Percentiles rank a stretch among this genome's conserved stretches.
Evolutionary conservation across 495 filamentous ascomycete species (phyloP).

Genomic region (Neurospora tetraspora): DNA sequence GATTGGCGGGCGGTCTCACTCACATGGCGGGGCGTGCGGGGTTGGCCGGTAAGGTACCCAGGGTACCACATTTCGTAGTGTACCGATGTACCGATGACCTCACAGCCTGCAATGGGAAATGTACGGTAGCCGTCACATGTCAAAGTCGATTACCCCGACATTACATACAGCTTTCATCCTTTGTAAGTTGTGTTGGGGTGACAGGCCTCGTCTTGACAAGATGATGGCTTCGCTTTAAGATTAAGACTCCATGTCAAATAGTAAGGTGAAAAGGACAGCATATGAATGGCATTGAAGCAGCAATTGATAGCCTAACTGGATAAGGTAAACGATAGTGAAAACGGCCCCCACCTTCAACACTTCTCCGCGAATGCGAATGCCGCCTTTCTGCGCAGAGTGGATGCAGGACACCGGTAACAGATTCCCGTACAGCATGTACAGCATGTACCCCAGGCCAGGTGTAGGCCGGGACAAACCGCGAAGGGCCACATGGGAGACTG

Average conservation of each 20-base stretch:
- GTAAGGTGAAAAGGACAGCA: background rate
- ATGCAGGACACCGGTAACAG: background rate
- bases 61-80: background rate
- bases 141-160: background rate
- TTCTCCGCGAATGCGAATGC: background rate
- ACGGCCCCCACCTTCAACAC: background rate
- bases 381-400: background rate
- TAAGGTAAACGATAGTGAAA: background rate
- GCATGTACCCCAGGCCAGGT: background rate
- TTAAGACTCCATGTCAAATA: background rate
- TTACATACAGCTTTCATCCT: background rate
- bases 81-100: background rate
- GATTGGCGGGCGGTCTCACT: background rate
- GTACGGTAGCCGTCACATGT: background rate
- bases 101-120: background rate
- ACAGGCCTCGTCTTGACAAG: background rate
- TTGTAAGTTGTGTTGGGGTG: background rate
- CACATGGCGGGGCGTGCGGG: background rate
- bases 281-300: background rate
- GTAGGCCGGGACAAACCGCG: background rate
- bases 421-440: background rate
- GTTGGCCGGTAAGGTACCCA: background rate
- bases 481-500: background rate
- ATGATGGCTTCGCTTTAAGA: background rate
- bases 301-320: background rate